These are phyloP conservation scores for Helicocarpus griseus DNA, from an alignment of 2,329 filamentous ascomycete genomes.

Conservation along the genomic window DNA sequence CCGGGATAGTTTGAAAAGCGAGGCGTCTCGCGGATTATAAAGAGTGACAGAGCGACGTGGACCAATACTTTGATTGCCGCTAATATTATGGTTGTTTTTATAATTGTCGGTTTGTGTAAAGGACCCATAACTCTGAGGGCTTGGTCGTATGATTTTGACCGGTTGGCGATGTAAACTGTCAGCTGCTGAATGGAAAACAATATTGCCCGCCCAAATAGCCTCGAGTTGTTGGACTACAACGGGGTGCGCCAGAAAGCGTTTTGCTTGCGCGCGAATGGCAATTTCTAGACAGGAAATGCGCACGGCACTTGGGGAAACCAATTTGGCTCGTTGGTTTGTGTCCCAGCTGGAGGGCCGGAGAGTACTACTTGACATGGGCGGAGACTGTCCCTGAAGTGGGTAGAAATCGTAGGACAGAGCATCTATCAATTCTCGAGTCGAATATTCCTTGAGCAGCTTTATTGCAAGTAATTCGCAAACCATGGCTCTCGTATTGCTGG, in stretches of 20 bases:
- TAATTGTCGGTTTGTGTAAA: constrained; percentile 2
- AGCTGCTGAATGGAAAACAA: constrained; percentile 84
- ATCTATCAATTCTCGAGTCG: constrained; percentile 82
- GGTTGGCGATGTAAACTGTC: constrained; percentile 68
- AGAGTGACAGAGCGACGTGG: constrained; percentile 66
- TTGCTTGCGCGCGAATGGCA: constrained; percentile 83
- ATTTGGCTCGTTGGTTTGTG: constrained; percentile 31
- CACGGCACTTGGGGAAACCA: constrained; percentile 48
- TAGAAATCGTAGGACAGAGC: constrained; percentile 92
- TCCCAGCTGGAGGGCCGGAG: constrained; percentile 28
- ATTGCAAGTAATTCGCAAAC: constrained; percentile 87
- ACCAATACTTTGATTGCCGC: constrained; percentile 12
- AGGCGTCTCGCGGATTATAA: constrained; percentile 85
- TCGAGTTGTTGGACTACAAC: constrained; percentile 91
- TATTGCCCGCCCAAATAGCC: constrained; percentile 91
- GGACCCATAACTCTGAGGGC: constrained; percentile 18
- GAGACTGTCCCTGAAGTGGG: constrained; percentile 70
- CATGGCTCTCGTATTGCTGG: constrained; percentile 72
- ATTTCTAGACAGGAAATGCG: constrained; percentile 87
- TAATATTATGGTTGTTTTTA: neutral
- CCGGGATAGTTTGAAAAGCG: constrained; percentile 81
- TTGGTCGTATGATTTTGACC: constrained; percentile 23
- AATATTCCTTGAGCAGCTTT: constrained; percentile 81
- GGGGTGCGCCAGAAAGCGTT: constrained; percentile 84
- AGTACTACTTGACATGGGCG: constrained; percentile 28